Base-by-base conservation (phyloP, 345 rosid genomes). In the Salix purpurea region DNA sequence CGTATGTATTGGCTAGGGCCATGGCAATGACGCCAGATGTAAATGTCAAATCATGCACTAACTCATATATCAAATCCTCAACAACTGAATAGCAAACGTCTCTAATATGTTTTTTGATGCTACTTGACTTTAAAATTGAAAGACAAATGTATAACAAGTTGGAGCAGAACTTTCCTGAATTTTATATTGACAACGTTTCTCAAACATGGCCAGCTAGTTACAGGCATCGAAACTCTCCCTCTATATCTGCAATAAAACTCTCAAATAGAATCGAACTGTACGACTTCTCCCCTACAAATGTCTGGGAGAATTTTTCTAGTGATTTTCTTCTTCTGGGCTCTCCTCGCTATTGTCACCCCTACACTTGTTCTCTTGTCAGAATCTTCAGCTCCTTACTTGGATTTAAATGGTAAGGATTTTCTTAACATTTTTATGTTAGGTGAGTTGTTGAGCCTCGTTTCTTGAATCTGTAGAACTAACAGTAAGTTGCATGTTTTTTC, bases 291-390 rank as follows among this genome's bases (percentile, higher is more conserved):
- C 36, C 62, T 65, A 70, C 86, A 79, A 83, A 96, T 93, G 98
- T 89, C 46, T 68, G 90, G 84, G 30, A 93, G 97, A 80, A 91
- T 83, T 65, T 86, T 84, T 42, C 92, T 89, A 15, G 77, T 93
- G 83, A 89, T 96, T 74, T 90, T 93, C 86, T 88, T 96, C 91
- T 93, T 91, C 84, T 96, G 99, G 99, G 97, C 98, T 70, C 76
- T 86, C 78, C 96, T 96, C 78, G 85, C 96, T 13, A 81, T 96
- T 71, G 80, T 96, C 89, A 90, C 98, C 8, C 99, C 99, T 34
- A 91, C 90, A 1, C 94, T 96, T 58, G 82, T 96, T 86, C 80
- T 85, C 72, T 82, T 88, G 90, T 91, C 98, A 19, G 93, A 92
- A 23, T 87, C 96, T 69, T 83, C 90, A 67, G 93, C 86, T 65